A percentile compares a stretch with the other conserved stretches of the same genome.
These are phyloP conservation scores for Akanthomyces dipterigenus DNA, from an alignment of 2,329 filamentous ascomycete species.

Conservation along the genomic window DNA sequence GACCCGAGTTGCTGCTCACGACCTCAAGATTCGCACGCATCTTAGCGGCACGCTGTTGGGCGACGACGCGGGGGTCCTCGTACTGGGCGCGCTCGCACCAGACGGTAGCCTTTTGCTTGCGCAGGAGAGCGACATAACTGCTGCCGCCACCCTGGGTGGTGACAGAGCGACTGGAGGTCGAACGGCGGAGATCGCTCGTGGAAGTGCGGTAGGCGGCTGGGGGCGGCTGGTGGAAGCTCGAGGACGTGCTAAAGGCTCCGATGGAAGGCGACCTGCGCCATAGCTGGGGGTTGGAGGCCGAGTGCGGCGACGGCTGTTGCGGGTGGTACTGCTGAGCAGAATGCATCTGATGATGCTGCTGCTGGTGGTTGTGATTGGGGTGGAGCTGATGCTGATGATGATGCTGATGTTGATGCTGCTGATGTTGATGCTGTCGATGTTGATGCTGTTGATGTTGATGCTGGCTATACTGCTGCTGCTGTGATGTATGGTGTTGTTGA, in stretches of 20 bases:
- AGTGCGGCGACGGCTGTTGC: constrained; percentile 28
- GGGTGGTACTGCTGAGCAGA: constrained; percentile 19
- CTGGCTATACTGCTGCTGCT: neutral
- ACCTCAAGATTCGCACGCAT: constrained; percentile 80
- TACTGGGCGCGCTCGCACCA: constrained; percentile 95
- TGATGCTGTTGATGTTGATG: neutral
- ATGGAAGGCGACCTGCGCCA: constrained; percentile 56
- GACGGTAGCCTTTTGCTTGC: constrained; percentile 94
- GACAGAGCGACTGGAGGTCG: constrained; percentile 72
- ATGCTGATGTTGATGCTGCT: constrained; percentile 16
- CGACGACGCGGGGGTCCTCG: constrained; percentile 77
- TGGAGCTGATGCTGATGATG: constrained; percentile 10
- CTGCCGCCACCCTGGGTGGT: constrained; percentile 34
- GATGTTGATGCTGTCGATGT: constrained; percentile 10
- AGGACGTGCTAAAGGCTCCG: constrained; percentile 63
- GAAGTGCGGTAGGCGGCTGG: constrained; percentile 51
- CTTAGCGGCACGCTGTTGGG: constrained; percentile 81
- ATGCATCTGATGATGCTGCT: constrained; percentile 9
- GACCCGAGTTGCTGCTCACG: constrained; percentile 42
- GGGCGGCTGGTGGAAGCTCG: constrained; percentile 56
- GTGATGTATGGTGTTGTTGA: neutral
- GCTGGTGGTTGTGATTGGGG: neutral
- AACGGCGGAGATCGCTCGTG: constrained; percentile 59
- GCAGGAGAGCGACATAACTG: constrained; percentile 93
- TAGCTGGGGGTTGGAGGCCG: constrained; percentile 27